Evolutionary conservation across 352 stramenopile genomes (phyloP).

Genomic region (Globisporangium canariense): DNA sequence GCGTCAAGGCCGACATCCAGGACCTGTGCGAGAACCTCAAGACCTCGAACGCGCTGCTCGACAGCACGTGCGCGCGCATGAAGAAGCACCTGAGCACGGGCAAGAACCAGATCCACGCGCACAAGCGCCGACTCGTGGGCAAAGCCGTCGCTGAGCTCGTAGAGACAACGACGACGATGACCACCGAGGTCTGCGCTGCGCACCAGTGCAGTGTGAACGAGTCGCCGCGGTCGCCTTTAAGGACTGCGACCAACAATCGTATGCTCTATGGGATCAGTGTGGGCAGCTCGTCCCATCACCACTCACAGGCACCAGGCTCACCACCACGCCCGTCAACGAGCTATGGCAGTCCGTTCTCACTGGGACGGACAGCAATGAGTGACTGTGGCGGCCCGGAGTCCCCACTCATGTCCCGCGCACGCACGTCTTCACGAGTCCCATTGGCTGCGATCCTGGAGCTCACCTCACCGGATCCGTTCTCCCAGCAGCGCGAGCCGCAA

Average conservation of each 20-base stretch:
- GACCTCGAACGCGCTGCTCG: slow-evolving; percentile 46
- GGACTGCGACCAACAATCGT: neutral
- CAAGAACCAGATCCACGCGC: slow-evolving; percentile 49
- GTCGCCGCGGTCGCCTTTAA: neutral
- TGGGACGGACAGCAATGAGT: neutral
- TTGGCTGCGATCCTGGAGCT: slow-evolving; percentile 25
- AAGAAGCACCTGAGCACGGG: slow-evolving; percentile 43
- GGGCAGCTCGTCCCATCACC: neutral
- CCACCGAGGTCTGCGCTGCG: slow-evolving; percentile 6
- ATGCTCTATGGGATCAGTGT: slow-evolving; percentile 9
- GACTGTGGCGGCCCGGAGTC: neutral
- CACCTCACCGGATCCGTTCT: neutral
- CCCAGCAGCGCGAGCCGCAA: neutral
- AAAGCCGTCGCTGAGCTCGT: slow-evolving; percentile 24
- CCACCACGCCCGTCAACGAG: neutral
- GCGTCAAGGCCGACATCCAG: slow-evolving; percentile 58
- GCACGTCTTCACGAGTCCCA: slow-evolving; percentile 22
- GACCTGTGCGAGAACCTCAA: slow-evolving; percentile 57
- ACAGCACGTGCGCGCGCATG: slow-evolving; percentile 56
- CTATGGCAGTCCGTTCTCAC: neutral
- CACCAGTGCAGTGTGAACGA: slow-evolving; percentile 14
- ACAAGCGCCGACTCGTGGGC: slow-evolving; percentile 39
- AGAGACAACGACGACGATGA: slow-evolving; percentile 4
- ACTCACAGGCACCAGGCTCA: neutral
- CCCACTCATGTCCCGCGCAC: slow-evolving; percentile 8